Percentiles rank a stretch among this genome's conserved stretches.
phyloP scores from a whole-genome alignment of 129 eudicot species.

The Rutidosis leptorrhynchoides region DNA sequence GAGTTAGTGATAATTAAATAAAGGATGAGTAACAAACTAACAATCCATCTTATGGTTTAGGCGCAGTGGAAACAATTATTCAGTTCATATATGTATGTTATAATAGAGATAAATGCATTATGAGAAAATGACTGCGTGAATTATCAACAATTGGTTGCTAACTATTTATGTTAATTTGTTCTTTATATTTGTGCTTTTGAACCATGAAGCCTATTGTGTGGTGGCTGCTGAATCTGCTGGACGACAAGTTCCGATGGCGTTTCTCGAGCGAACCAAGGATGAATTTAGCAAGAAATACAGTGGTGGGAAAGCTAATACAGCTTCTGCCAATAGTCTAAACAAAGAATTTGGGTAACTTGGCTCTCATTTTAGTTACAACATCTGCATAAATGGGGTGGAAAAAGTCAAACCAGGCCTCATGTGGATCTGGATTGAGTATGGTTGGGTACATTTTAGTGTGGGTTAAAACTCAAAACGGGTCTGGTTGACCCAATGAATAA shows the following conservation, averaged over 20 bases:
- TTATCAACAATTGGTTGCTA: neutral
- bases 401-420: neutral
- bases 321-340: conserved; percentile 48
- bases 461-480: neutral
- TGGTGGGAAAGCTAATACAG: conserved; percentile 58
- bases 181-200: neutral
- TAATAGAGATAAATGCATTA: neutral
- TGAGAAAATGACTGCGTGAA: neutral
- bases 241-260: conserved; percentile 57
- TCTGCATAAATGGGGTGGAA: neutral
- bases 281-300: conserved; percentile 51
- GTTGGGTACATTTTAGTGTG: neutral
- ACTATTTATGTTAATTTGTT: neutral
- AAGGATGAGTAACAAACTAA: neutral
- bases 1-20: neutral
- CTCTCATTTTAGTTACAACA: neutral
- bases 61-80: neutral
- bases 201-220: conserved; percentile 42
- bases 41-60: neutral
- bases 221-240: conserved; percentile 56
- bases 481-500: too few relatives aligned
- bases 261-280: conserved; percentile 55
- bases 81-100: neutral
- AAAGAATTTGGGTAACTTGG: conserved; percentile 61
- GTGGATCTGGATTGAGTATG: neutral